A percentile compares a stretch with the other conserved stretches of the same genome.
phyloP scores from a whole-genome alignment of 495 filamentous ascomycete genomes.

The Podospora didyma region DNA sequence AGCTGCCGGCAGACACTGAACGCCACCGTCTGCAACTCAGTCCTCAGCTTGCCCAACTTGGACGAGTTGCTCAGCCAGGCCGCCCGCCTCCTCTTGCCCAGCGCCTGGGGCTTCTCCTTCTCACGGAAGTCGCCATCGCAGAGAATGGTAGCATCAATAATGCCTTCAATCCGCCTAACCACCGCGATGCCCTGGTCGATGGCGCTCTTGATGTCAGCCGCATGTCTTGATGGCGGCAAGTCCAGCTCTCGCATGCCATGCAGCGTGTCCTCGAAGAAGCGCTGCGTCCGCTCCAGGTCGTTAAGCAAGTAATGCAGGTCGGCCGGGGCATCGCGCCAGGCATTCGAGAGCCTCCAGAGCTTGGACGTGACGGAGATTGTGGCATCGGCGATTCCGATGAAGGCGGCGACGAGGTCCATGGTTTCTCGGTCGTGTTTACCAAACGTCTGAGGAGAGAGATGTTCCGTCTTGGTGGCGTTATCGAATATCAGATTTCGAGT shows the following conservation, averaged over 20 bases:
- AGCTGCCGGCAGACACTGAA: background rate
- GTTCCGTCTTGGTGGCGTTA: too few species aligned
- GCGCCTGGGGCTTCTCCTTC: background rate
- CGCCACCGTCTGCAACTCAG: background rate
- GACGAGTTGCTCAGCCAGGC: background rate
- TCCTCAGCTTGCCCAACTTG: background rate
- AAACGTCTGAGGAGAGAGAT: too few species aligned
- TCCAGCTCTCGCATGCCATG: slow-evolving; percentile 1
- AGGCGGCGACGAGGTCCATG: background rate
- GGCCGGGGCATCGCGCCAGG: slow-evolving; percentile 4
- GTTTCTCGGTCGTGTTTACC: background rate
- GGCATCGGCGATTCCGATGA: background rate
- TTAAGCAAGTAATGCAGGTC: slow-evolving; percentile 4
- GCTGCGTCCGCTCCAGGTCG: slow-evolving; percentile 3
- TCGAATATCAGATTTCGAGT: too few species aligned
- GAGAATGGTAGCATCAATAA: background rate
- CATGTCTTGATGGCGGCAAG: background rate
- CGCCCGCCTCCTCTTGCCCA: background rate
- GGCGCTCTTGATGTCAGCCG: background rate
- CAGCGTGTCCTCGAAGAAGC: slow-evolving; percentile 6
- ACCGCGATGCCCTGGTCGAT: background rate
- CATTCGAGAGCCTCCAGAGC: slow-evolving; percentile 1
- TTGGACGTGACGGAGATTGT: slow-evolving; percentile 1
- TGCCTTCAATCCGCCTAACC: background rate
- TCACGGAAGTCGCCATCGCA: background rate